Evolutionary conservation across 1,139 yeast genomes (phyloP), one percentile per base, ranked within the genome.

Genomic region (Nadsonia commutata): DNA sequence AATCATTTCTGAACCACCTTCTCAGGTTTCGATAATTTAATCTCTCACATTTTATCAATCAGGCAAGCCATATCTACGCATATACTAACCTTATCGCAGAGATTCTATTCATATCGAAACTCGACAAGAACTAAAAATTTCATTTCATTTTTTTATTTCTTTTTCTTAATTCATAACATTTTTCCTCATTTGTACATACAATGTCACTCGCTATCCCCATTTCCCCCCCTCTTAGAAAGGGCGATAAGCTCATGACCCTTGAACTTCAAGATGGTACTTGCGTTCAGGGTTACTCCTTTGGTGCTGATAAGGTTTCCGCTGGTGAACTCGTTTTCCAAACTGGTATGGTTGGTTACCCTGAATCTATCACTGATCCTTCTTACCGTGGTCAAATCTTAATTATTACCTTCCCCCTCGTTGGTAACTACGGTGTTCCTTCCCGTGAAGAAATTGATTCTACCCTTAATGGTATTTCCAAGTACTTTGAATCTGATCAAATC

Each of bases 291-390:
- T 90, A 84, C 70, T 88, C 98, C 20, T 93, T 93, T 56, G 99
- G 99, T 71, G 96, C 98, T 47, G 80, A 80, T 50, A 76, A 71
- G 49, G 67, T 90, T 31, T 78, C 80, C 46, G 94, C 98, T 48
- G 99, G 99, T 72, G 99, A 93, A 70, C 76, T 90, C 59, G 99
- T 93, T 51, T 93, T 93, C 76, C 98, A 90, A 68, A 93, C 99
- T 51, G 98, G 98, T 71, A 93, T 93, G 98, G 98, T 90, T 55
- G 99, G 99, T 52, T 93, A 93, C 64, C 98, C 98, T 40, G 99
- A 93, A 66, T 80, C 97, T 48, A 76, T 93, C 62, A 88, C 98
- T 43, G 99, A 93, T 67, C 98, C 99, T 51, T 90, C 98, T 42
- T 93, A 93, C 64, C 93, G 84, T 60, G 98, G 98, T 52, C 99